These are phyloP conservation scores for Centaurea solstitialis DNA, from an alignment of 129 eudicot genomes.

Conservation along the genomic window DNA sequence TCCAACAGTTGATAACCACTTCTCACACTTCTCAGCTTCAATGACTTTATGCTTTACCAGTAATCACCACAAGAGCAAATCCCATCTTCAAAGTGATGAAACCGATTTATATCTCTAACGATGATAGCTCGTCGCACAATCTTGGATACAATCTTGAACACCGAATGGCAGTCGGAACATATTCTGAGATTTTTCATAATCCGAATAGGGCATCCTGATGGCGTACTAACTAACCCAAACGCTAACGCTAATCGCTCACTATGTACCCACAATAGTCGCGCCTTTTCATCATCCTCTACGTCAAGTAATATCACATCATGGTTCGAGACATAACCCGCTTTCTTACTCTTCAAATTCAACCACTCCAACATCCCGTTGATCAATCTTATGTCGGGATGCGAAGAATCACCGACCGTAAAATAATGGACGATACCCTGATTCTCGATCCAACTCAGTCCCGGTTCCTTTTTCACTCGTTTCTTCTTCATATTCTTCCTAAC, in stretches of 20 bases:
- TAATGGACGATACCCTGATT: conserved; percentile 65
- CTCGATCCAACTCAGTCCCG: conserved; percentile 84
- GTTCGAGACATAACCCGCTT: conserved; percentile 56
- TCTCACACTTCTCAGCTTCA: neutral
- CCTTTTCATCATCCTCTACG: conserved; percentile 83
- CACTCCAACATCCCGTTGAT: conserved; percentile 76
- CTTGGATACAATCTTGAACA: conserved; percentile 60
- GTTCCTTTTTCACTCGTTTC: conserved; percentile 72
- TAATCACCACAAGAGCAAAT: conserved; percentile 81
- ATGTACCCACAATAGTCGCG: conserved; percentile 66
- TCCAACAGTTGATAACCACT: no score
- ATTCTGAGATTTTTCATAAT: conserved; percentile 83
- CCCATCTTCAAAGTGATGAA: conserved; percentile 75
- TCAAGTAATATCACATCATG: conserved; percentile 65
- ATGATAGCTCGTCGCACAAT: conserved; percentile 65
- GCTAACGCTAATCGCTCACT: conserved; percentile 83
- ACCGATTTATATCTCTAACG: conserved; percentile 76
- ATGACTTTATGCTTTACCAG: conserved; percentile 40
- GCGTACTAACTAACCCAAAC: conserved; percentile 56
- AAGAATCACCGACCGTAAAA: conserved; percentile 69
- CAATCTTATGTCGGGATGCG: conserved; percentile 57
- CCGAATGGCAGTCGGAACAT: conserved; percentile 75
- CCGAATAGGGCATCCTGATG: conserved; percentile 58
- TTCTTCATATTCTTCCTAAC: conserved; percentile 76
- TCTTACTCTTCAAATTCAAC: conserved; percentile 49